Conservation (phyloP, 176 grass and related monocot species). For the Eremochloa ophiuroides region DNA sequence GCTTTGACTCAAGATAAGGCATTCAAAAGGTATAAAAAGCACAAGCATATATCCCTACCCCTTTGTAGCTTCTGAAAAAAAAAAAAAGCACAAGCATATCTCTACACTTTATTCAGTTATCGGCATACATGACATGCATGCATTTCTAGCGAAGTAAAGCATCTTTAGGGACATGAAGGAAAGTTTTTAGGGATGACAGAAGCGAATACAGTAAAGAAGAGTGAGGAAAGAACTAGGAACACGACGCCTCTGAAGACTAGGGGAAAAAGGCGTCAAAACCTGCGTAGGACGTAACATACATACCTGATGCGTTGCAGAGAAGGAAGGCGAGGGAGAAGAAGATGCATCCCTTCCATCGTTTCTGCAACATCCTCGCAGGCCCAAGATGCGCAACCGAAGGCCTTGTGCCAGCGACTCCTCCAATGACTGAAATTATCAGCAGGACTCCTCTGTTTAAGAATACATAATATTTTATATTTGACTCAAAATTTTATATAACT, state of each 20-base stretch:
- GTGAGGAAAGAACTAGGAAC: constrained; percentile 14
- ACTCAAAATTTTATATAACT: not conserved
- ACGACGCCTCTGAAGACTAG: not conserved
- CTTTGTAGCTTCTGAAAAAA: not conserved
- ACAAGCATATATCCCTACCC: constrained; percentile 27
- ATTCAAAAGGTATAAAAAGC: not conserved
- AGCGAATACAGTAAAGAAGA: not conserved
- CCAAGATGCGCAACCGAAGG: not conserved
- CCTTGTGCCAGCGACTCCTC: not conserved
- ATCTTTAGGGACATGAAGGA: not conserved
- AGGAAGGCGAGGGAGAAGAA: constrained; percentile 33
- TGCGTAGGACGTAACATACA: not conserved
- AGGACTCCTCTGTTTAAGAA: not conserved
- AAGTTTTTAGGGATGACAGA: not conserved
- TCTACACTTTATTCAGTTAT: constrained; percentile 3
- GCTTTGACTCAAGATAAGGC: constrained; percentile 25
- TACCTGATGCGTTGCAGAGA: constrained; percentile 53
- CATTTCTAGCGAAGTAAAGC: constrained; percentile 23
- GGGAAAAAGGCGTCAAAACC: not conserved
- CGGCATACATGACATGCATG: not conserved
- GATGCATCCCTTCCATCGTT: constrained; percentile 45
- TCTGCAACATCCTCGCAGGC: constrained; percentile 29
- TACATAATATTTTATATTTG: not conserved
- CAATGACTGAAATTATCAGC: not conserved
- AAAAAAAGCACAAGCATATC: not conserved